Base-by-base conservation (phyloP, 805 yeast species). In the Candida pini region DNA sequence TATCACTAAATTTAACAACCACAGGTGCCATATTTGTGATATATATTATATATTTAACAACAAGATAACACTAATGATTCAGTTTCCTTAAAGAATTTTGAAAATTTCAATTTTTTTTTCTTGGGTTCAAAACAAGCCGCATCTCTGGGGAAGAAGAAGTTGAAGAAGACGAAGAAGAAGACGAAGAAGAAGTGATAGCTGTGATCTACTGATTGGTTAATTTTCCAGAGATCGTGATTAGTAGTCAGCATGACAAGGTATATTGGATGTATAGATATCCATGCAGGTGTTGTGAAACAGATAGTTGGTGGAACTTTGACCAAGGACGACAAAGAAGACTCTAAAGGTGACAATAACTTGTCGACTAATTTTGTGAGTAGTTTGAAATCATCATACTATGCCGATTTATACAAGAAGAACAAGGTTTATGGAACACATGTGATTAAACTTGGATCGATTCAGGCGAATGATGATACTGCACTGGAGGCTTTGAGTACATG, bases 241-340 rank as follows among this genome's bases (percentile, higher is more conserved):
- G 5, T 13, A 20, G n/a, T 17, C 15, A 20, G 18, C 21, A 88
- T 89, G 96, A 89, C 96, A 0, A 69, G 71, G 34, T 92, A 86
- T 62, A 75, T 89, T 50, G 97, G 97, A 1, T 92, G 99, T 53
- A 90, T 92, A 25, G 98, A 92, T 55, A 78, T 92, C 39, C 99
- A 92, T 58, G 73, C 82, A 6, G 98, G 98, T 2, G 81, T 85
- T 47, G 98, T 92, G 41, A 92, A 92, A 53, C 98, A 92, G 57
- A 92, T 92, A 35, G 97, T 92, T 1, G 99, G 98, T 6, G 95
- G 96, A 0, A 83, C 96, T 0, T 65, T 92, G 15, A 67, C 71
- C 0, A 62, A 64, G 9, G 81, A 78, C 39, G 80, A 76, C 43
- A 59, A 58, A n/a, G 51, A 58, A 7, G 51, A 53, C 24, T n/a